Evolutionary conservation across 768 basidiomycete genomes (phyloP).

Genomic region (Leucogyrophana mollusca): DNA sequence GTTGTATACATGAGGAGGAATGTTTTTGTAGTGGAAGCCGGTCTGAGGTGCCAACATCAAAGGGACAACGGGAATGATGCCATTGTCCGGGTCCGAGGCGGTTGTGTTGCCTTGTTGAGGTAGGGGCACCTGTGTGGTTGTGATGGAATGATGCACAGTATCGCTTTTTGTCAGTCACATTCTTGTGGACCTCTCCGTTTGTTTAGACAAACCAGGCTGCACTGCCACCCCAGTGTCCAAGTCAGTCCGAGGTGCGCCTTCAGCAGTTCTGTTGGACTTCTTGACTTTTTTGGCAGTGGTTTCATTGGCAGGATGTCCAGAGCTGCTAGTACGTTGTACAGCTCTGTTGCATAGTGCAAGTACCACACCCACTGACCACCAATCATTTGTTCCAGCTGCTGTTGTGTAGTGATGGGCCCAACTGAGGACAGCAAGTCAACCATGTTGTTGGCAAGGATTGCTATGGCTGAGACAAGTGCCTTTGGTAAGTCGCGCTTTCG

Average conservation of each 20-base stretch:
- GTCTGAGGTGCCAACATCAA: too few species aligned
- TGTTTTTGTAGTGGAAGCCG: not conserved
- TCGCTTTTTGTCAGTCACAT: too few species aligned
- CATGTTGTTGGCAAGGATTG: slow-evolving; percentile 10
- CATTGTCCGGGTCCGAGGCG: not conserved
- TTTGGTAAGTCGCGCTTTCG: slow-evolving; percentile 8
- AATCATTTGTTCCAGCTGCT: slow-evolving; percentile 6
- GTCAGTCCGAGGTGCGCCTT: not conserved
- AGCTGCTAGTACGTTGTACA: slow-evolving; percentile 1
- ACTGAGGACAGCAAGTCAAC: slow-evolving; percentile 16
- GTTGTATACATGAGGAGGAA: not conserved
- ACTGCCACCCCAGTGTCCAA: too few species aligned
- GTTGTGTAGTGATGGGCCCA: slow-evolving; percentile 9
- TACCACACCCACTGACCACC: slow-evolving; percentile 20
- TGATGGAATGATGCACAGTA: too few species aligned
- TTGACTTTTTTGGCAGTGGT: not conserved
- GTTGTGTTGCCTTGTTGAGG: too few species aligned
- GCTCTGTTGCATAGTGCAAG: slow-evolving; percentile 12
- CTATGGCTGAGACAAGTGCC: slow-evolving; percentile 7
- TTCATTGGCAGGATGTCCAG: not conserved
- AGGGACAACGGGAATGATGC: not conserved
- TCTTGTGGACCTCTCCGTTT: too few species aligned
- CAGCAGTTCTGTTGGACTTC: not conserved
- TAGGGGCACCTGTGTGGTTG: too few species aligned
- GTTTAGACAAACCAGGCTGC: too few species aligned